Percentiles rank a stretch among this genome's conserved stretches.
Conservation (phyloP, 202 grass and related monocot species). For the Brachypodium distachyon region DNA sequence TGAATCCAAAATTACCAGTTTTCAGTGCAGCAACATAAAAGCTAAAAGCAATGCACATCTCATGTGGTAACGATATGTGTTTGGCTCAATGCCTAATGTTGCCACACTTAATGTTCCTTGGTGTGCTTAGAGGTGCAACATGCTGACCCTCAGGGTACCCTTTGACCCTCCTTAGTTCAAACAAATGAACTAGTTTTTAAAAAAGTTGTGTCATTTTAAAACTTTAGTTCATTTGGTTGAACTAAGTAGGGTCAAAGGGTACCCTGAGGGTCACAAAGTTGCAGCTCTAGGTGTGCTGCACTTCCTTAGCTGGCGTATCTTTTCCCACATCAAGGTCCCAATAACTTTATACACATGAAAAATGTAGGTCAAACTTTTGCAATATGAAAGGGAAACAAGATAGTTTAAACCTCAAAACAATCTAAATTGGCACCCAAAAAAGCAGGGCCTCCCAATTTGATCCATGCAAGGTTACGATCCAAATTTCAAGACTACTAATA, state of each 20-base stretch:
- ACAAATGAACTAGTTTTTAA: too few species aligned
- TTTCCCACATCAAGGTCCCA: neutral
- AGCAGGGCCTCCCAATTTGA: neutral
- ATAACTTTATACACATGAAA: conserved; percentile 3
- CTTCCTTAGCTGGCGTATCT: neutral
- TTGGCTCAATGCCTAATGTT: neutral
- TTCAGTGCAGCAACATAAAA: too few species aligned
- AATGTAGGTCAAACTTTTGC: neutral
- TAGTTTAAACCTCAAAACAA: neutral
- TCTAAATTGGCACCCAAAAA: neutral
- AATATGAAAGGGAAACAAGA: neutral
- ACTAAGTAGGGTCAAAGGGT: too few species aligned
- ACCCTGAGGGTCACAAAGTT: too few species aligned
- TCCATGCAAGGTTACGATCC: neutral
- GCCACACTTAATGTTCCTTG: neutral
- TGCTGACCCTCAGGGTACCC: too few species aligned
- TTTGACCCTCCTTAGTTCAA: too few species aligned
- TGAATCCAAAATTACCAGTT: neutral
- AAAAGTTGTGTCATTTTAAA: too few species aligned
- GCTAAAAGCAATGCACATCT: too few species aligned
- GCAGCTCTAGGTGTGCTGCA: neutral
- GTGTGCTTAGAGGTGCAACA: too few species aligned
- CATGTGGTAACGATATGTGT: neutral
- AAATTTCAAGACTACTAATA: neutral
- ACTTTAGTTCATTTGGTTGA: too few species aligned